Percentiles rank a stretch among this genome's conserved stretches.
These are phyloP conservation scores for Ganoderma lingzhi DNA, from an alignment of 1,284 basidiomycete genomes.

Conservation along the genomic window DNA sequence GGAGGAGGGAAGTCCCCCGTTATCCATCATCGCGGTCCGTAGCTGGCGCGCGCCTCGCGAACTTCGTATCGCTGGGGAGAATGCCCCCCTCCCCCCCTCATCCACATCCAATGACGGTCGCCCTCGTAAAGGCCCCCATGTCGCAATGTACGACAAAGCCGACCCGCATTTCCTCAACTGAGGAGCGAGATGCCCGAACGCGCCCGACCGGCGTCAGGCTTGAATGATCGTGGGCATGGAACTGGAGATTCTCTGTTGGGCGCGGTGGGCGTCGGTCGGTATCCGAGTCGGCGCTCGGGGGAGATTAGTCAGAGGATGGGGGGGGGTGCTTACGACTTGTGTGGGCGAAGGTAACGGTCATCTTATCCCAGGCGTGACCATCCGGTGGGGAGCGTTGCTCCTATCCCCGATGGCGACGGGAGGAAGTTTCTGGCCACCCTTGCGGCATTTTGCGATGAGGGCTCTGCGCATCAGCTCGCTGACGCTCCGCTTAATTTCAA, in stretches of 20 bases:
- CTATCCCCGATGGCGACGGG: neutral
- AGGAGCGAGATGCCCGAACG: neutral
- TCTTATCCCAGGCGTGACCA: neutral
- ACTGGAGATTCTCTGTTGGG: neutral
- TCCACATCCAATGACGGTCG: neutral
- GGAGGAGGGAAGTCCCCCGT: neutral
- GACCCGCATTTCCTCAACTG: neutral
- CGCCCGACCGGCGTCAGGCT: neutral
- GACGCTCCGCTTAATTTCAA: too few relatives aligned
- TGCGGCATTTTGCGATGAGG: too few relatives aligned
- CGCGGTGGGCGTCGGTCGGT: too few relatives aligned
- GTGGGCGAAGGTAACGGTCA: neutral
- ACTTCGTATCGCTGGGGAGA: constrained; percentile 4
- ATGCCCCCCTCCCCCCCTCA: neutral
- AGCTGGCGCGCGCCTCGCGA: constrained; percentile 5
- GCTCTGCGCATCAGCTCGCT: too few relatives aligned
- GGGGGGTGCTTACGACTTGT: neutral
- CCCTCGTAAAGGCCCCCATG: neutral
- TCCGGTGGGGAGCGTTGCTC: neutral
- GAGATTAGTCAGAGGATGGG: neutral
- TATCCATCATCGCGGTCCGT: neutral
- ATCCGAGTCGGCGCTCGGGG: neutral
- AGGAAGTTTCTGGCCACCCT: neutral
- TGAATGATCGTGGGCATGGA: neutral
- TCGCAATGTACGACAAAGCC: neutral